These are phyloP conservation scores for Pulveroboletus sp. DNA, from an alignment of 768 basidiomycete species.

Conservation along the genomic window DNA sequence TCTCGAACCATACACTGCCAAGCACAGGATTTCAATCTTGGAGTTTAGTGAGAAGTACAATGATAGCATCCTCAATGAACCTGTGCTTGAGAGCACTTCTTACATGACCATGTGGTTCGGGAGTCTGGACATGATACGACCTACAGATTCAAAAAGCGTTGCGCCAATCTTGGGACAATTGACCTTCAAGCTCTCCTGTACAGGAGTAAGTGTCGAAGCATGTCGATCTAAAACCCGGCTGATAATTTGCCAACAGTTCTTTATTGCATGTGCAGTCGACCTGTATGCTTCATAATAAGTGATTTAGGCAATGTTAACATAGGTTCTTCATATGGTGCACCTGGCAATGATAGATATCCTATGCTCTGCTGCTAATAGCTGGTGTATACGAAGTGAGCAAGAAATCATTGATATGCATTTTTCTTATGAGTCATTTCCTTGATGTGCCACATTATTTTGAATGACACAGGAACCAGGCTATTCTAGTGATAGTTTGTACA, in stretches of 20 bases:
- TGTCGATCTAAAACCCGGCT: not conserved
- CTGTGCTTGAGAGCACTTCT: conserved; percentile 94
- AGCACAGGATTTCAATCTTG: conserved; percentile 88
- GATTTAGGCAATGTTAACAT: not conserved
- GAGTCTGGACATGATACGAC: conserved; percentile 97
- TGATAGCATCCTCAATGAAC: conserved; percentile 77
- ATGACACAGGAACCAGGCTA: not conserved
- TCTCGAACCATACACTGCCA: conserved; percentile 89
- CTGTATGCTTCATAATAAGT: not conserved
- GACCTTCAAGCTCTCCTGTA: conserved; percentile 94
- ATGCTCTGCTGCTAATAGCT: not conserved
- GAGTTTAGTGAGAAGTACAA: conserved; percentile 99
- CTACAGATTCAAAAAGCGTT: conserved; percentile 96
- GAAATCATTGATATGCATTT: conserved; percentile 5
- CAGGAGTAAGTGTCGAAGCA: conserved; percentile 46
- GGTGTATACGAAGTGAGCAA: conserved; percentile 10
- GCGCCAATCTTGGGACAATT: conserved; percentile 94
- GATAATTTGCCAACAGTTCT: not conserved
- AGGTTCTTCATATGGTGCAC: conserved; percentile 21
- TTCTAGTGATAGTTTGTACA: conserved; percentile 5
- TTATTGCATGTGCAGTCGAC: conserved; percentile 1
- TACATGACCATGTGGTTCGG: conserved; percentile 94
- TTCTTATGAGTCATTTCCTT: conserved; percentile 8
- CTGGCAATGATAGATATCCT: not conserved
- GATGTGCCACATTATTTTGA: not conserved